Evolutionary conservation across 1,284 basidiomycete species (phyloP), one percentile per base, ranked within the genome.

Genomic region (Phellopilus nigrolimitatus): DNA sequence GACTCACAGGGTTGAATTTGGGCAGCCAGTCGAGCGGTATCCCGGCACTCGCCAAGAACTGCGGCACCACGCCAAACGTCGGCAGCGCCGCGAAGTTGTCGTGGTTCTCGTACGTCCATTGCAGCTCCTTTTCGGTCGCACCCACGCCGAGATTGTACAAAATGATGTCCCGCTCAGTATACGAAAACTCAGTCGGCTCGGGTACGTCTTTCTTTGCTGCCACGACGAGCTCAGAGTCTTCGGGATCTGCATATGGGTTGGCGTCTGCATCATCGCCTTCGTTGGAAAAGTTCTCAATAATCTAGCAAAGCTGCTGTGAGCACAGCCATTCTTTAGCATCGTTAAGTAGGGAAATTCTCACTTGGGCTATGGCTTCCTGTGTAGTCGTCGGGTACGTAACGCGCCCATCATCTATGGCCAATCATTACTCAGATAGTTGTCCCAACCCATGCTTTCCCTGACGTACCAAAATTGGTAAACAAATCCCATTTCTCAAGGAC

Each of bases 21-120:
- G 95, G 95, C 56, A 99, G 71, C 80, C 85, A 95, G 70, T 91
- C 92, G 39, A 94, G 71, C 13, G 83, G 65, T 4, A 89, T 54
- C 22, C 75, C 71, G 2, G 76, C 73, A 59, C 77, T 83, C 1
- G 89, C 82, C 33, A 71, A 66, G 67, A 98, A 94, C 65, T 94
- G 93, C n/a, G 95, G 95, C 55, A 99, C 80, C 41, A 99, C 95
- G 52, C 93, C 95, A 63, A 97, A 99, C 0, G 95, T 97, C 1
- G 93, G 95, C 36, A 99, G 70, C 0, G 88, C 84, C 53, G 79
- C 68, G 70, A 99, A 99, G 24, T 86, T 76, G 47, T 95, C 91
- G 63, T 91, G 78, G 51, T 85, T 84, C 72, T 99, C 97, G 63
- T 84, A 99, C 3, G 86, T 84, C 84, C 92, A 95, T 60, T 93